phyloP scores from a whole-genome alignment of 768 basidiomycete genomes.

The Serendipita sp. region DNA sequence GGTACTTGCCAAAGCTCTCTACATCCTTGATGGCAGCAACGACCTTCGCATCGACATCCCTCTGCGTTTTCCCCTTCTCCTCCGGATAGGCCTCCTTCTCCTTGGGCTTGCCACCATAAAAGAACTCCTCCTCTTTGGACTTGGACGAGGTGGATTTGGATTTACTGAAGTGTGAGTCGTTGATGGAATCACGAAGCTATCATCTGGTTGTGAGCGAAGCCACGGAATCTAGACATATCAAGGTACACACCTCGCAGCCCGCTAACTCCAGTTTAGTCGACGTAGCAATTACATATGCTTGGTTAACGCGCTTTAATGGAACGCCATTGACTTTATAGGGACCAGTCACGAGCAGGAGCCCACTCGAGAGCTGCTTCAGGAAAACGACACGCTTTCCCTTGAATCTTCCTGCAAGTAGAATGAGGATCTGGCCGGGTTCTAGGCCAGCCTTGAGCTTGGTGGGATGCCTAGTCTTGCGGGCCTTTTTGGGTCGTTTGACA shows the following conservation, averaged over 20 bases:
- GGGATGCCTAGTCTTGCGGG: conserved; percentile 71
- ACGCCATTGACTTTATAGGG: conserved; percentile 99
- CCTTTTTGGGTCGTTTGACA: conserved; percentile 78
- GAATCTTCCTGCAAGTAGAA: conserved; percentile 95
- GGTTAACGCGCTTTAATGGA: conserved; percentile 92
- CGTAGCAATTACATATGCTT: conserved; percentile 97
- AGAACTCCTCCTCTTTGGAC: conserved; percentile 95
- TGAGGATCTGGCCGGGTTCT: conserved; percentile 86
- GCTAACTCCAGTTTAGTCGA: conserved; percentile 82
- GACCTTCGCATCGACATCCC: conserved; percentile 65
- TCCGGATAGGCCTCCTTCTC: conserved; percentile 75
- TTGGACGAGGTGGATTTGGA: conserved; percentile 45
- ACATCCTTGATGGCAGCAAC: conserved; percentile 79
- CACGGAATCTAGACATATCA: conserved; percentile 5
- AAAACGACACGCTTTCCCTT: conserved; percentile 96
- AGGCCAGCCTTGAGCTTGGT: conserved; percentile 72
- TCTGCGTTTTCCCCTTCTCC: conserved; percentile 82
- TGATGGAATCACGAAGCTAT: conserved; percentile 77
- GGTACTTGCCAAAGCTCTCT: conserved; percentile 81
- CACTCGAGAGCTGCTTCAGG: conserved; percentile 87
- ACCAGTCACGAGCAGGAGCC: conserved; percentile 88
- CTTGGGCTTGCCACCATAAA: conserved; percentile 84
- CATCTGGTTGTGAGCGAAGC: conserved; percentile 7
- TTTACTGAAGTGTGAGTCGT: conserved; percentile 90
- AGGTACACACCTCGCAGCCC: conserved; percentile 46